Conservation (phyloP, 495 filamentous ascomycete species). For the Apiosordaria backusii region DNA sequence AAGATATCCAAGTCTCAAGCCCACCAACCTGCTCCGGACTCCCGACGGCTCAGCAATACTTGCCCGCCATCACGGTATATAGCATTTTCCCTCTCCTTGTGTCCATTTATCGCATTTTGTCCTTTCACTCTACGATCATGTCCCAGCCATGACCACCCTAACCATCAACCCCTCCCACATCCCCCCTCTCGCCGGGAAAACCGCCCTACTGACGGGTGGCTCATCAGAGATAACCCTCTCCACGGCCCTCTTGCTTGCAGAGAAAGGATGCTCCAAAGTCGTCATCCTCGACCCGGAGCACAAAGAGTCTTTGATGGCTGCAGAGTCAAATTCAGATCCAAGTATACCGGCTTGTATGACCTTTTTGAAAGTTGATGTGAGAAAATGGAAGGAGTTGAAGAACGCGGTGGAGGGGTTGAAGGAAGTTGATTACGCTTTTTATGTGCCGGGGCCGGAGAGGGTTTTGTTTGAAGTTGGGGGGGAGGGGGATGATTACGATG, state of each 20-base stretch:
- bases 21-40: too few species aligned
- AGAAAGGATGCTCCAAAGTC: not conserved
- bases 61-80: too few species aligned
- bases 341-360: not conserved
- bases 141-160: not conserved
- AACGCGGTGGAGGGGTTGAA: not conserved
- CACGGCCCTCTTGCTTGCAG: not conserved
- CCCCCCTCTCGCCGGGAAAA: not conserved
- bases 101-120: too few species aligned
- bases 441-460: not conserved
- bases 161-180: not conserved
- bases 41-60: too few species aligned
- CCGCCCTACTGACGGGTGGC: not conserved
- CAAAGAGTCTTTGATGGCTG: not conserved
- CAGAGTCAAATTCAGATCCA: not conserved
- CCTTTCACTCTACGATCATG: too few species aligned
- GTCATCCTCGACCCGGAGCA: not conserved
- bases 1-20: too few species aligned
- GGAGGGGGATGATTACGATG: not conserved
- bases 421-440: not conserved
- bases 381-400: not conserved
- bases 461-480: not conserved
- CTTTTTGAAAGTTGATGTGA: not conserved
- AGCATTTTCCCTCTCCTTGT: too few species aligned
- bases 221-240: slow-evolving; percentile 5